Base-by-base conservation (phyloP, 169 alveolate species). In the Cryptosporidium canis region DNA sequence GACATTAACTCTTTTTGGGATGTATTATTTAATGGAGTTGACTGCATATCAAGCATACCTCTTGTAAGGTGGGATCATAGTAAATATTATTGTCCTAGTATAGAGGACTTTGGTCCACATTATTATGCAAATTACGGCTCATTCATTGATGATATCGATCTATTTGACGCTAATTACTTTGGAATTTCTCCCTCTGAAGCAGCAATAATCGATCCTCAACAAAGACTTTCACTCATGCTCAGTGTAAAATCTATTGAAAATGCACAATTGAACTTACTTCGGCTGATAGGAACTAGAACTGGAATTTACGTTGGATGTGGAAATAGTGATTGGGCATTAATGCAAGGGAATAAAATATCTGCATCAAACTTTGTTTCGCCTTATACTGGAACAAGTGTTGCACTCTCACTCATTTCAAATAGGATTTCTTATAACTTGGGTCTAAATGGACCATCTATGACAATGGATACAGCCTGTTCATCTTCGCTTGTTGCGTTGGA, bases 381-480 rank as follows among this genome's bases (percentile, higher is more conserved):
- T 18, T 63, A n/a, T 77, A 61, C 71, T 35, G 83, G 93, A 48
- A 68, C 87, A 29, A 66, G 92, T 7, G 63, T 83, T 31, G 90
- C 91, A n/a, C 33, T 56, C 14, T 83, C 93, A 1, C 66, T 92
- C 66, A 90, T 92, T 29, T 87, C 94, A 0, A 92, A 92, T 35
- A 77, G 94, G 21, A 35, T 92, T 29, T 90, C 93, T 24, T 92
- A 92, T 67, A 82, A 82, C 51, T 83, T 90, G 67, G 92, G 92
- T 47, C 67, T 90, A 18, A 63, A 83, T 67, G 94, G 94, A 47
- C 92, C 93, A 14, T 90, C 93, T 21, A 67, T 90, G 71, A 90
- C 94, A n/a, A 83, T 92, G 29, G 94, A 92, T 56, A 82, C 94
- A 9, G 94, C 93, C 8, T 85, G 93, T 48, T 90, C 93, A 14